Percentiles rank a stretch among this genome's conserved stretches.
Conservation (phyloP, 192 early-diverging fungal genomes). For the Coemansia sp. region DNA sequence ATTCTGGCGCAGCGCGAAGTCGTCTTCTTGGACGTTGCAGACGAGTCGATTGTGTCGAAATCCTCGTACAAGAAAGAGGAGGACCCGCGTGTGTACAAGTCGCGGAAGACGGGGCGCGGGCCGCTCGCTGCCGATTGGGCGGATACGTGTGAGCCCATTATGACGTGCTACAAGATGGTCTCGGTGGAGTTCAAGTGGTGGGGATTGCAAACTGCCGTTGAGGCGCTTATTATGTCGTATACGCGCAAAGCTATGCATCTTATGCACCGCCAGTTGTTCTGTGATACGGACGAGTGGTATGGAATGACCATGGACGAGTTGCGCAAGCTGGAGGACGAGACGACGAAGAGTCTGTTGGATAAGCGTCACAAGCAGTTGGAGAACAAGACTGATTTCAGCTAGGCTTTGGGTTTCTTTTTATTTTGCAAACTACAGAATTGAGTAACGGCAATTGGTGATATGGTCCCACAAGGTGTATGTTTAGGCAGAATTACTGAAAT, state of each 20-base stretch:
- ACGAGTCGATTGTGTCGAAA: constrained; percentile 55
- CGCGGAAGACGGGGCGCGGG: constrained; percentile 67
- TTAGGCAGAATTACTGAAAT: background rate
- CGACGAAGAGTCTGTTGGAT: constrained; percentile 60
- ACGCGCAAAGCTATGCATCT: constrained; percentile 59
- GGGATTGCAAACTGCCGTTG: constrained; percentile 65
- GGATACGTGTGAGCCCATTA: constrained; percentile 64
- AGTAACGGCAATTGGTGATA: too few species aligned
- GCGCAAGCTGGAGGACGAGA: constrained; percentile 63
- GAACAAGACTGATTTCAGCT: constrained; percentile 37
- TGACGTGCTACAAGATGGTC: constrained; percentile 82
- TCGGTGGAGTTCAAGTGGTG: constrained; percentile 77
- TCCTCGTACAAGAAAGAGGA: constrained; percentile 59
- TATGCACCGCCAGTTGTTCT: constrained; percentile 78
- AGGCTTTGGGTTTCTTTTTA: constrained; percentile 8
- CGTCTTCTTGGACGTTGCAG: constrained; percentile 64
- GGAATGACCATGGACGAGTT: constrained; percentile 75
- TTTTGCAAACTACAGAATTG: background rate
- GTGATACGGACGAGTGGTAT: constrained; percentile 72
- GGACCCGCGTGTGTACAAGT: constrained; percentile 64
- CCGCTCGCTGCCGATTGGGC: constrained; percentile 62
- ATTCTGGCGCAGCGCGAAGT: constrained; percentile 64
- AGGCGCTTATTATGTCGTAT: constrained; percentile 61
- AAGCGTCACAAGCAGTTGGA: constrained; percentile 43
- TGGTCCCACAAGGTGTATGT: background rate